Percentiles rank a stretch among this genome's conserved stretches.
Conservation (phyloP, 306 rosid genomes). For the Glycyrrhiza uralensis region DNA sequence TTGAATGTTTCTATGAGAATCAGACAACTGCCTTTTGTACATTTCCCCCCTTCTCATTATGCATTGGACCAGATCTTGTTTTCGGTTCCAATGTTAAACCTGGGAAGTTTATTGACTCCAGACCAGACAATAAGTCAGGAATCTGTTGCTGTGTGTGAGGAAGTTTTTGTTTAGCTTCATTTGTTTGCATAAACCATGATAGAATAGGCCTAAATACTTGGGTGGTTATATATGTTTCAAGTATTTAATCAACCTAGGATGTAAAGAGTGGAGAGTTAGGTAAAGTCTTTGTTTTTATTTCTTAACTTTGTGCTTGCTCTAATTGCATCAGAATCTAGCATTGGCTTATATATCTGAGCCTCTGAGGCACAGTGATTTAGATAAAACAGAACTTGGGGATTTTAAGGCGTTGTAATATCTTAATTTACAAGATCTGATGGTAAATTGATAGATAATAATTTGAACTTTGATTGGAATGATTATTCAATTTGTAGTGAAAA, state of each 20-base stretch:
- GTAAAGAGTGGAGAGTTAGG: not conserved
- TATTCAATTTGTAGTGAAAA: not conserved
- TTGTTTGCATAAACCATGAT: not conserved
- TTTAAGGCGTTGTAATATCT: not conserved
- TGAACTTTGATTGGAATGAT: not conserved
- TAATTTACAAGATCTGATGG: not conserved
- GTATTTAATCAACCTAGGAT: not conserved
- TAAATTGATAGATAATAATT: slow-evolving; percentile 2
- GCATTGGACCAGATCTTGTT: not conserved
- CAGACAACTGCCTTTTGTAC: not conserved
- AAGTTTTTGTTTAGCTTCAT: not conserved
- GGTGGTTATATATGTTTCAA: not conserved
- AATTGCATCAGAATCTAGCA: slow-evolving; percentile 1
- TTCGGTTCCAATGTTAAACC: slow-evolving; percentile 6
- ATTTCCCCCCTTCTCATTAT: not conserved
- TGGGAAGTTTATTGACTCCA: not conserved
- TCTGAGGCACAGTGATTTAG: not conserved
- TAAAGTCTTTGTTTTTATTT: not conserved
- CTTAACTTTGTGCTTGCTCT: not conserved
- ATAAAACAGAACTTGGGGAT: not conserved
- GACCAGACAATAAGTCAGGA: not conserved
- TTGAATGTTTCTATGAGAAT: slow-evolving; percentile 12
- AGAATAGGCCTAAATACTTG: not conserved
- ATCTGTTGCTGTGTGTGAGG: not conserved
- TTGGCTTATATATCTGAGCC: not conserved